phyloP scores from a whole-genome alignment of 129 eudicot species.

The Glebionis coronaria region DNA sequence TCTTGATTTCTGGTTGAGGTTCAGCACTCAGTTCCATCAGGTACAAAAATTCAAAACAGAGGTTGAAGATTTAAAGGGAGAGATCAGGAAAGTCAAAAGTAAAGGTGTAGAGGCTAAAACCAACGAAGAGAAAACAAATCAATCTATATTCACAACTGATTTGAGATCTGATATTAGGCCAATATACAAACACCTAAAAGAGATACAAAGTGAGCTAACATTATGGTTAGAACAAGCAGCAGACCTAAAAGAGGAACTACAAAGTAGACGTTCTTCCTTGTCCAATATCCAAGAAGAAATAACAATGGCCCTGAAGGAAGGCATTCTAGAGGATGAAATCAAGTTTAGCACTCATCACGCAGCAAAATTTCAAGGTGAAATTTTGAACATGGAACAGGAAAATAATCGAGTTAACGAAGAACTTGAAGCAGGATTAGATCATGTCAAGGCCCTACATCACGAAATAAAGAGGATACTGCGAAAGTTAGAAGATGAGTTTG shows the following conservation, averaged over 20 bases:
- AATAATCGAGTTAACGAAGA: conserved; percentile 77
- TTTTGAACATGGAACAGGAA: conserved; percentile 90
- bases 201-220: conserved; percentile 54
- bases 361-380: conserved; percentile 86
- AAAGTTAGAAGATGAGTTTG: conserved; percentile 51
- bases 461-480: conserved; percentile 48
- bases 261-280: conserved; percentile 46
- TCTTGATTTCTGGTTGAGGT: conserved; percentile 80
- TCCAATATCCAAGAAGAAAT: conserved; percentile 69
- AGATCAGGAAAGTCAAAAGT: conserved; percentile 36
- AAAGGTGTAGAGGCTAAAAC: conserved; percentile 27
- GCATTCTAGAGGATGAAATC: conserved; percentile 67
- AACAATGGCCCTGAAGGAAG: conserved; percentile 53
- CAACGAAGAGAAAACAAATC: conserved; percentile 30
- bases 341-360: conserved; percentile 79
- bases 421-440: conserved; percentile 61
- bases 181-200: conserved; percentile 64
- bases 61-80: conserved; percentile 52
- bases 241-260: conserved; percentile 55
- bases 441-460: conserved; percentile 34
- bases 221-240: conserved; percentile 68
- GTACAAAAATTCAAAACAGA: conserved; percentile 64
- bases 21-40: conserved; percentile 66
- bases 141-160: conserved; percentile 31
- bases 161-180: conserved; percentile 59